Percentiles rank a stretch among this genome's conserved stretches.
phyloP scores from a whole-genome alignment of 208 protist species.

The Leishmania tropica region DNA sequence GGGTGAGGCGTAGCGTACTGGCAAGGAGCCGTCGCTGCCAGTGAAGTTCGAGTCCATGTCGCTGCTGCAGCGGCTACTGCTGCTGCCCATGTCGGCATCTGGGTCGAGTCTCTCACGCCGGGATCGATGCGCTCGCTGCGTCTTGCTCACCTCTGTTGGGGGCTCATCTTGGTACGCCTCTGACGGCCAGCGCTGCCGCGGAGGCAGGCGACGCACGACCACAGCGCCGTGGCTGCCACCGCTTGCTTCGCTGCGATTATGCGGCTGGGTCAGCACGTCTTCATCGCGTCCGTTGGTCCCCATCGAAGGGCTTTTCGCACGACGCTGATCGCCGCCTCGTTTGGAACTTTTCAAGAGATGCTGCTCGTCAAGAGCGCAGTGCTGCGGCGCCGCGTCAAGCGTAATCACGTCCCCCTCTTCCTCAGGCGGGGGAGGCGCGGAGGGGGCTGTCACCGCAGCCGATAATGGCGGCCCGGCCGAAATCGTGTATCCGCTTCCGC shows the following conservation, averaged over 20 bases:
- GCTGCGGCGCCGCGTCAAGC: conserved; percentile 16
- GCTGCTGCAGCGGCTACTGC: conserved; percentile 3
- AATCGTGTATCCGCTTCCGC: background rate
- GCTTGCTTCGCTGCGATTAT: conserved; percentile 6
- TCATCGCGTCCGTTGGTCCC: conserved; percentile 11
- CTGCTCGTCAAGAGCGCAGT: background rate
- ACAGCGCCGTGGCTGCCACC: background rate
- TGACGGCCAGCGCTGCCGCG: conserved; percentile 29
- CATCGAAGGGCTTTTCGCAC: background rate
- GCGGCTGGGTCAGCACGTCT: conserved; percentile 30
- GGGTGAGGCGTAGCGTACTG: conserved; percentile 11
- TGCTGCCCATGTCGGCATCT: conserved; percentile 36
- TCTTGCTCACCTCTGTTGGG: conserved; percentile 24
- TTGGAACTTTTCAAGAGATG: background rate
- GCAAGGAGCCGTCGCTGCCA: conserved; percentile 10
- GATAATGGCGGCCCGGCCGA: background rate
- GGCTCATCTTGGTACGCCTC: conserved; percentile 35
- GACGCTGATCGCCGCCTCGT: background rate
- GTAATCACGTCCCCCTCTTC: conserved; percentile 26
- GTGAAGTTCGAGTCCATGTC: background rate
- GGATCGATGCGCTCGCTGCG: conserved; percentile 1
- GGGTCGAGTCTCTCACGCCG: conserved; percentile 30
- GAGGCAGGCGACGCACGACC: conserved; percentile 12
- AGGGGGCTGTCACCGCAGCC: background rate
- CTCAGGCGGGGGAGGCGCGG: conserved; percentile 27